Conservation (phyloP, 2,329 filamentous ascomycete species). For the Fusarium sp. region DNA sequence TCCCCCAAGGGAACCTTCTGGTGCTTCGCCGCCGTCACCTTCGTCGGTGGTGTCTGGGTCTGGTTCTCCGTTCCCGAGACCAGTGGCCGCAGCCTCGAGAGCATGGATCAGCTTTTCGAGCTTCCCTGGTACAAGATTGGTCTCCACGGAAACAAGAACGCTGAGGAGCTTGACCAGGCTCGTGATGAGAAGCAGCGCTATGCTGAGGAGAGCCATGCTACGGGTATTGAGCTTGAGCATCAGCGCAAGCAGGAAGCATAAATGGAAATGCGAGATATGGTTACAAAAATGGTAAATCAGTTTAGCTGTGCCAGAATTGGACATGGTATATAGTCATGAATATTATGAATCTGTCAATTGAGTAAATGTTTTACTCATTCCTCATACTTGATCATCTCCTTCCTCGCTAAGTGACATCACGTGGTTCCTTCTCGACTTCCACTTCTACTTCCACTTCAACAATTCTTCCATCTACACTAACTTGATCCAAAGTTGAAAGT, state of each 20-base stretch:
- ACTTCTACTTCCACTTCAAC: no score
- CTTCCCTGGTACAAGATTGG: conserved; percentile 84
- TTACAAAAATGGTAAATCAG: not conserved
- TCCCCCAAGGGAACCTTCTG: conserved; percentile 79
- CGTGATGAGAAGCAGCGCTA: conserved; percentile 62
- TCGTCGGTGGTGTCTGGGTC: conserved; percentile 78
- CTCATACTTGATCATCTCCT: not conserved
- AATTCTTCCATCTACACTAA: not conserved
- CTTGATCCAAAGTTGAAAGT: not conserved
- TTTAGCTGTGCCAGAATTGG: not conserved
- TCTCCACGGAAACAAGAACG: conserved; percentile 66
- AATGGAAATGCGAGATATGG: not conserved
- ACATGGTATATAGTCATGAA: conserved; percentile 28
- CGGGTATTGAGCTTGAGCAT: conserved; percentile 57
- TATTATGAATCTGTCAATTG: conserved; percentile 11
- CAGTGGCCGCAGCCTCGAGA: conserved; percentile 75
- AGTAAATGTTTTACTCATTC: conserved; percentile 7
- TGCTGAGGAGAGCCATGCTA: conserved; percentile 52
- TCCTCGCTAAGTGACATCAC: not conserved
- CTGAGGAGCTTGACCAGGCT: conserved; percentile 62
- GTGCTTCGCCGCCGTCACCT: conserved; percentile 79
- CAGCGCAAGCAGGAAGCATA: conserved; percentile 45
- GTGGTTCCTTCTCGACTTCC: no score
- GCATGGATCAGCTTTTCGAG: conserved; percentile 80
- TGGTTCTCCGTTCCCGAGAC: conserved; percentile 83